Conservation (phyloP, 2,329 filamentous ascomycete species). For the Thielaviopsis ethacetica region DNA sequence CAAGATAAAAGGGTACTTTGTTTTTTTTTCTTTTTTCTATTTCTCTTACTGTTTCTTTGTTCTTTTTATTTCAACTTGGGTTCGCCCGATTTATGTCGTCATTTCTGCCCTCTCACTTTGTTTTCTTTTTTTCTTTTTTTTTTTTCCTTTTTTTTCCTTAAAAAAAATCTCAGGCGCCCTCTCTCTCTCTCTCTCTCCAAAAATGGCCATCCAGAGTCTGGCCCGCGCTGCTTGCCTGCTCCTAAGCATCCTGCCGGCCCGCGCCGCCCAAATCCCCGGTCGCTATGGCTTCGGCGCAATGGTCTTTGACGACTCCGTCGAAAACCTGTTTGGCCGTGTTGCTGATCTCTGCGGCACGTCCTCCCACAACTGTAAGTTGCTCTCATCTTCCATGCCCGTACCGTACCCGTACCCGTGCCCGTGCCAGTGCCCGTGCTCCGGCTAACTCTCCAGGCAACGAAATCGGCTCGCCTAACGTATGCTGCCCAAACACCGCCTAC, state of each 20-base stretch:
- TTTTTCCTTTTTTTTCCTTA: no score
- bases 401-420: no score
- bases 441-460: conserved; percentile 23
- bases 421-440: no score
- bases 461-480: conserved; percentile 21
- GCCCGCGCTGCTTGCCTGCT: background rate
- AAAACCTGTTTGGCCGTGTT: background rate
- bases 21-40: background rate
- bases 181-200: background rate
- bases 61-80: background rate
- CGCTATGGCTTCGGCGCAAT: conserved; percentile 1
- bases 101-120: background rate
- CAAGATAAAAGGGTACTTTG: no score
- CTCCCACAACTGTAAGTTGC: conserved; percentile 3
- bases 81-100: background rate
- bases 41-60: background rate
- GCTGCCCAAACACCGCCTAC: conserved; percentile 29
- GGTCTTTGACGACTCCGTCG: background rate
- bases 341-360: background rate
- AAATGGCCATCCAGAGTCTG: background rate
- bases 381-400: no score
- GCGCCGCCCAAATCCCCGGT: background rate
- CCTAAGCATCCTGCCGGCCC: background rate
- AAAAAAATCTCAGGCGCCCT: background rate
- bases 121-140: background rate